Base-by-base conservation (phyloP, 2,329 filamentous ascomycete genomes). In the Diaporthe sp. region DNA sequence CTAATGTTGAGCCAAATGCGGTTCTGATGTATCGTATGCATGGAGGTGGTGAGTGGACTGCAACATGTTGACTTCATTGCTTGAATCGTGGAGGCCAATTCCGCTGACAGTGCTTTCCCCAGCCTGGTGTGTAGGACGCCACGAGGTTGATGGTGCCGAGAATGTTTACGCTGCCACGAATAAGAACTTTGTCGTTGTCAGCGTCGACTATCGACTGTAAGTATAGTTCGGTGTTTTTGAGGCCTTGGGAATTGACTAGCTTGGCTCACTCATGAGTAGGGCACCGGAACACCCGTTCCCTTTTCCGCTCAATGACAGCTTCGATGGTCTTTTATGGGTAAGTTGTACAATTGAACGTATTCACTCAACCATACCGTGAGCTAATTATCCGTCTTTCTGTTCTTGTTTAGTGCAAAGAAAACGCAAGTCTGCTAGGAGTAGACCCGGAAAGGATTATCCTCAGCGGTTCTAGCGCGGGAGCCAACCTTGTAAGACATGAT, bases 21-120 rank as follows among this genome's bases (percentile, higher is more conserved):
- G 47, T 68, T 13, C 34, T 68, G 47, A 68, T 68, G 65, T 68
- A 68, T 28, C 65, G 65, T 0, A 68, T 68, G 65, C 65, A 68
- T 13, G 65, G 65, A 20, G 65, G 65, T 68, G 65, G 65, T 68
- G 34, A 68, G 65, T 47, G 2, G 7, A 68, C 10, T 28, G 6
- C 20, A 49, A 25, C 2, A 4, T n/a, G 7, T 3, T 31, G 37
- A 8, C 1, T 44, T 20, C 20, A 1, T 8, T 25, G 1, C 31
- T 10, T 25, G 22, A 20, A 2, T 9, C 28, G 3, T 39, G 2
- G 28, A 25, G 28, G 8, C 13, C 20, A 25, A 37, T 7, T 12
- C 13, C 22, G 13, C 47, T 68, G n/a, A 68, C n/a, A 6, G 1
- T 25, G 28, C 31, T 3, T 20, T 13, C 1, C 4, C 4, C 12